Conservation (phyloP, 768 basidiomycete genomes). For the Termitomyces sp. region DNA sequence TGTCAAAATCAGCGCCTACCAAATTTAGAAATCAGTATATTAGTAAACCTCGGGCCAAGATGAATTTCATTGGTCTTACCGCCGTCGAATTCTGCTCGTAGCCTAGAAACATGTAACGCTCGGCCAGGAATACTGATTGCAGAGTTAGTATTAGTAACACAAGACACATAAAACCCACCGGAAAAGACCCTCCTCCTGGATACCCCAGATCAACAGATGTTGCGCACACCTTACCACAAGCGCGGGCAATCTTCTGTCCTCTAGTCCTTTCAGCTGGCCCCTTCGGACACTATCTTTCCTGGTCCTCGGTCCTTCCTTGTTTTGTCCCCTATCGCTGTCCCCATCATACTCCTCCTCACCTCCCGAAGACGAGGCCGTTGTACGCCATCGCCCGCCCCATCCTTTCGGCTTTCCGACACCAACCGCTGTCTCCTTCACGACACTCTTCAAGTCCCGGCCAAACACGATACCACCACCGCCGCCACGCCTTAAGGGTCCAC, state of each 20-base stretch:
- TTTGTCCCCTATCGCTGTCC: constrained; percentile 10
- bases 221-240: constrained; percentile 79
- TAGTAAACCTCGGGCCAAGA: background rate
- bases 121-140: constrained; percentile 71
- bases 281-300: constrained; percentile 18
- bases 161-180: constrained; percentile 42
- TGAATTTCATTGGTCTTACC: constrained; percentile 28
- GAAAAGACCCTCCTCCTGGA: constrained; percentile 84
- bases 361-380: background rate
- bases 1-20: constrained; percentile 80
- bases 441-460: constrained; percentile 48
- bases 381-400: constrained; percentile 16
- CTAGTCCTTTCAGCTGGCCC: constrained; percentile 30
- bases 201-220: constrained; percentile 76
- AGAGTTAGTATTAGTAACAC: constrained; percentile 10
- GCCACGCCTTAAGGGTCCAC: constrained; percentile 41
- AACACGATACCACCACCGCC: constrained; percentile 50
- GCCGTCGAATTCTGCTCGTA: constrained; percentile 79
- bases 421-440: constrained; percentile 53
- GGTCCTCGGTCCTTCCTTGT: constrained; percentile 5
- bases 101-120: constrained; percentile 68
- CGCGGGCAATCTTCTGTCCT: constrained; percentile 58
- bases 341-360: constrained; percentile 17
- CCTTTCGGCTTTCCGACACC: constrained; percentile 19
- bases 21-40: constrained; percentile 9